phyloP scores from a whole-genome alignment of 2,329 filamentous ascomycete species.

The Penicillium psychrosexuale region DNA sequence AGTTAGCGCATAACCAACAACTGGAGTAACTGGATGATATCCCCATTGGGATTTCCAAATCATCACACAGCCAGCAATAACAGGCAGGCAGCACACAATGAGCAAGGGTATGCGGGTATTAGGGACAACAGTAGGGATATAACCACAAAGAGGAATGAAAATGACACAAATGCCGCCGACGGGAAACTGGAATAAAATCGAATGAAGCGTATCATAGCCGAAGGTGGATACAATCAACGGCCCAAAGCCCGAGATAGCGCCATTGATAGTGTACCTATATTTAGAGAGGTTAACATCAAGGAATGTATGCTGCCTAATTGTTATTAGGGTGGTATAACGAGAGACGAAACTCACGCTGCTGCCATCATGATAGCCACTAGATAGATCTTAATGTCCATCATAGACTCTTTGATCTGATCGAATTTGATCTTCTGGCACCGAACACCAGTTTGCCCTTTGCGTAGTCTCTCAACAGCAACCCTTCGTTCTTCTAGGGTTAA shows the following conservation, averaged over 20 bases:
- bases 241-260: conserved; percentile 67
- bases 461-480: conserved; percentile 62
- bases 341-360: conserved; percentile 47
- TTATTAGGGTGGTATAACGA: neutral
- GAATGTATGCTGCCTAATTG: neutral
- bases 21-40: conserved; percentile 62
- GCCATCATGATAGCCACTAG: conserved; percentile 67
- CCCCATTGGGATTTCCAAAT: conserved; percentile 69
- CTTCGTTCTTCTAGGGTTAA: conserved; percentile 60
- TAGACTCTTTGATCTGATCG: conserved; percentile 57
- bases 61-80: conserved; percentile 69
- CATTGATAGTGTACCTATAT: conserved; percentile 63
- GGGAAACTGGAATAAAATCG: conserved; percentile 72
- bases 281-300: conserved; percentile 21
- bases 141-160: conserved; percentile 65
- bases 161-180: conserved; percentile 67
- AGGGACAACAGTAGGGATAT: conserved; percentile 56
- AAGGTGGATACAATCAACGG: conserved; percentile 71
- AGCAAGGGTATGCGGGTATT: conserved; percentile 66
- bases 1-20: conserved; percentile 68
- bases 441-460: conserved; percentile 62
- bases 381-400: conserved; percentile 61
- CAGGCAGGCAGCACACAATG: conserved; percentile 64
- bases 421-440: conserved; percentile 60
- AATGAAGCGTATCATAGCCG: conserved; percentile 60